Evolutionary conservation across 805 yeast species (phyloP).

Genomic region (Schizosaccharomyces pombe): ASM294v3 CU329670.1:5355501-5356000

Average conservation of each 20-base stretch:
- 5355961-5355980: slow-evolving; percentile 44
- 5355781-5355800: not conserved
- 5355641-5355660: too few relatives aligned
- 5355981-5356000: slow-evolving; percentile 37
- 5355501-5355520: not conserved
- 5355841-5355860: slow-evolving; percentile 42
- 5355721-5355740: not conserved
- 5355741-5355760: not conserved
- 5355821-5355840: slow-evolving; percentile 45
- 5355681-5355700: not conserved
- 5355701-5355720: not conserved
- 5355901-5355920: slow-evolving; percentile 35
- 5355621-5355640: not conserved
- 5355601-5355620: not conserved
- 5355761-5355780: not conserved
- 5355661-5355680: too few relatives aligned
- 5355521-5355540: not conserved
- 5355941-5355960: slow-evolving; percentile 32
- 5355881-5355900: slow-evolving; percentile 38
- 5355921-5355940: slow-evolving; percentile 51
- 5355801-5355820: not conserved
- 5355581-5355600: not conserved
- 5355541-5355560: not conserved
- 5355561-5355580: not conserved
- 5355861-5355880: slow-evolving; percentile 46